Evolutionary conservation across 192 early-diverging fungal species (phyloP), one percentile per base, ranked within the genome.

Genomic region (Coemansia reversa): DNA sequence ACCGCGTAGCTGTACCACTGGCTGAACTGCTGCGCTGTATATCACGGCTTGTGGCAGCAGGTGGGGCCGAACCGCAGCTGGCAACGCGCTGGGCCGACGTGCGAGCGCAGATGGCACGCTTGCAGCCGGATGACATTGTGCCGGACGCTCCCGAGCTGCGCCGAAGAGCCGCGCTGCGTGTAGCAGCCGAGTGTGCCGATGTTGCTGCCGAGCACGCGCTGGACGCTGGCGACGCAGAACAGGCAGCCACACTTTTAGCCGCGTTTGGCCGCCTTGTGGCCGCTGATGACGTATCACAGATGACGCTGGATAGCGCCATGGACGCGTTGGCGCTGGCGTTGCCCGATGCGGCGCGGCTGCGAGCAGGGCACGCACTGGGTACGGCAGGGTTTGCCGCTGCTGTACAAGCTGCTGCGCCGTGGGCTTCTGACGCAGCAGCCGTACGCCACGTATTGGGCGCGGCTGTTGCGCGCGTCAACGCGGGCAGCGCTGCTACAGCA

Each of bases 221-320:
- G 11, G 64, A 68, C 42, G 14, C 52, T 0, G 51, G 11, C 28
- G 35, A 18, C 9, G 42, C 30, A 1, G 35, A 39, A 39, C 35
- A 39, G 35, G 35, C 35, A 12, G 35, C 35, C 6, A 11, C 35
- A 7, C 4, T 28, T 27, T 18, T 56, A 60, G 27, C 28, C 51
- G 8, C 48, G 52, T 45, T 79, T 67, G 76, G 51, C 67, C 4
- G 60, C 51, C 28, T 74, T 63, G 57, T 51, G 62, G 23, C 3
- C 28, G 51, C 48, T 79, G 56, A 54, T 79, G 39, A 79, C 33
- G 14, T 79, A 51, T 49, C 74, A 12, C 70, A 79, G 16, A 32
- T 65, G 16, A 61, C 67, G 1, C 51, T 79, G 32, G 60, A 63
- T n/a, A 32, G 71, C 3, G 49, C 66, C 4, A 42, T 54, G 27